Evolutionary conservation across 202 grass and related monocot genomes (phyloP).

Genomic region (Carex arenaria): DNA sequence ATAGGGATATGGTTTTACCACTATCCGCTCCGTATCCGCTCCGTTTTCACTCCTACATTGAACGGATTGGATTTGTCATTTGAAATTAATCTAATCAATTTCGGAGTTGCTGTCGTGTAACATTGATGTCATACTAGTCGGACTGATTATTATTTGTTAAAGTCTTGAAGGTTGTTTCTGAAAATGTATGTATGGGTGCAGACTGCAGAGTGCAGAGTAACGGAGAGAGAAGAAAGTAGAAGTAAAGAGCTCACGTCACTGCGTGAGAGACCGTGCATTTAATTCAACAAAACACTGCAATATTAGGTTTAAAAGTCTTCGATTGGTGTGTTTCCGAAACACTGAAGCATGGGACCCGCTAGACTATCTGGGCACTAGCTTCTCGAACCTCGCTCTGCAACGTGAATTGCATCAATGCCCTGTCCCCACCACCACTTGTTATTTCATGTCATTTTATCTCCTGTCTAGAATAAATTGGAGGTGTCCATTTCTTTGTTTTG

Average conservation of each 20-base stretch:
- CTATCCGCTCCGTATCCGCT: no score
- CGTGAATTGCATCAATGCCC: conserved; percentile 13
- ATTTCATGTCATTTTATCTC: neutral
- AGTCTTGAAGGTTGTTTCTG: no score
- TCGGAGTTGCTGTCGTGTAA: no score
- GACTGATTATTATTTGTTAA: no score
- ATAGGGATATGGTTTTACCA: no score
- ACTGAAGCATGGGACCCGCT: neutral
- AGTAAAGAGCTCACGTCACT: neutral
- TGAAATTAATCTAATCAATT: no score
- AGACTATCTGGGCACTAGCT: neutral
- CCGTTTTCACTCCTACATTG: no score
- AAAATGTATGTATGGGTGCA: no score
- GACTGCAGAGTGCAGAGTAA: no score
- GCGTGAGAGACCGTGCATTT: neutral
- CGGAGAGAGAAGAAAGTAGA: no score
- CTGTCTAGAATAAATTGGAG: neutral
- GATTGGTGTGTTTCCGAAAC: neutral
- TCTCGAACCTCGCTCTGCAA: conserved; percentile 18
- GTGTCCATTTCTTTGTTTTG: neutral
- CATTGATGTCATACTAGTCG: no score
- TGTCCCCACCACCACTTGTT: neutral
- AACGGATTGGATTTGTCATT: no score
- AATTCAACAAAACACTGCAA: conserved; percentile 3
- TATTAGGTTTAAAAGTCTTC: neutral